Conservation (phyloP, 345 rosid species). For the Passiflora organensis region DNA sequence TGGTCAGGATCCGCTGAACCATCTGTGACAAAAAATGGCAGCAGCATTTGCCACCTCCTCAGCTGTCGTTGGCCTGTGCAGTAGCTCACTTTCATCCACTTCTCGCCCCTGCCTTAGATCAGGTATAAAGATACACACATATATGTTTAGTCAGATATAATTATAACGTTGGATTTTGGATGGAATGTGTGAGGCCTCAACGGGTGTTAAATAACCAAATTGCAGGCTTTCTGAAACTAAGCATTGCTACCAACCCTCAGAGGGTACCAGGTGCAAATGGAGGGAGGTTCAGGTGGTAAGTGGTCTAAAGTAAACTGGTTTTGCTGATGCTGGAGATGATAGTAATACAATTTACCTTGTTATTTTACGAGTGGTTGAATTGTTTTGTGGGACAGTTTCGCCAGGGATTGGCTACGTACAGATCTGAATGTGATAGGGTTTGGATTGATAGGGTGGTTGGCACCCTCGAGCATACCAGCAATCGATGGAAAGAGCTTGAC, state of each 20-base stretch:
- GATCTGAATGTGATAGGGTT: slow-evolving; percentile 82
- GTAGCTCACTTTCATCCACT: slow-evolving; percentile 36
- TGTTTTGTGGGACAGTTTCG: slow-evolving; percentile 40
- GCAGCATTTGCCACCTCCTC: slow-evolving; percentile 50
- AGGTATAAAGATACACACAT: slow-evolving; percentile 41
- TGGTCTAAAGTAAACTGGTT: neutral
- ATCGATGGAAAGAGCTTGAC: slow-evolving; percentile 85
- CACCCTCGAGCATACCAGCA: slow-evolving; percentile 84
- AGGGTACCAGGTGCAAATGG: neutral
- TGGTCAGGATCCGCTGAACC: neutral
- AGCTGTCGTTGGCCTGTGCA: slow-evolving; percentile 63
- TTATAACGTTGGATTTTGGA: slow-evolving; percentile 6
- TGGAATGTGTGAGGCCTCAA: neutral
- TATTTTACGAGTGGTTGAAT: neutral
- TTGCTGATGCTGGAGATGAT: neutral
- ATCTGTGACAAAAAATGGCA: slow-evolving; percentile 40
- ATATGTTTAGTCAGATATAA: neutral
- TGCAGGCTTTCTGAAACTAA: neutral
- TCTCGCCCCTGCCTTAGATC: slow-evolving; percentile 35
- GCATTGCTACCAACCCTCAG: neutral
- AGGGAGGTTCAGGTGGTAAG: neutral
- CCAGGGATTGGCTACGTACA: slow-evolving; percentile 74
- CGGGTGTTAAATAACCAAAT: neutral
- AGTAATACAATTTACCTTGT: neutral
- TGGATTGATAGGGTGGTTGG: slow-evolving; percentile 86